Conservation (phyloP, 208 protist genomes). For the Borovskyia barvae region DNA sequence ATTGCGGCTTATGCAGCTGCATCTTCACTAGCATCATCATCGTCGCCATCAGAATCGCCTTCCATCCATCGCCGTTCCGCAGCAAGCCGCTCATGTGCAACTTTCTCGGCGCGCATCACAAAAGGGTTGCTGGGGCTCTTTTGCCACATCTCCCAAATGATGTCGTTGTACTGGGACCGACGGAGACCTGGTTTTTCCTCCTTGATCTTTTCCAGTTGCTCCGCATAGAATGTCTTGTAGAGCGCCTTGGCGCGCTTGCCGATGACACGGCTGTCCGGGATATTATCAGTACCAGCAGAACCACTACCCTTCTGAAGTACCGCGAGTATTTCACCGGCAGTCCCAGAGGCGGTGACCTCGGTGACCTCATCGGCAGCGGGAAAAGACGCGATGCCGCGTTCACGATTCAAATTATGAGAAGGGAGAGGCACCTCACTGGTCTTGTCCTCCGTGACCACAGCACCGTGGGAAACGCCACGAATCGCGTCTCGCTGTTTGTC, state of each 20-base stretch:
- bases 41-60: constrained; percentile 41
- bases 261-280: constrained; percentile 78
- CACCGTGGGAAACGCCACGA: constrained; percentile 23
- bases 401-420: constrained; percentile 49
- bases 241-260: constrained; percentile 77
- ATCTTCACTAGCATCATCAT: too few relatives aligned
- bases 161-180: constrained; percentile 86
- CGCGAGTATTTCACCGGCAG: constrained; percentile 35
- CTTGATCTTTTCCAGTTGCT: constrained; percentile 59
- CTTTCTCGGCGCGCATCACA: constrained; percentile 74
- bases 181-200: constrained; percentile 75
- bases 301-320: constrained; percentile 31
- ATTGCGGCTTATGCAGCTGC: too few relatives aligned
- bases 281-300: constrained; percentile 3
- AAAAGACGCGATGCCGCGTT: constrained; percentile 14
- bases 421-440: constrained; percentile 28
- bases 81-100: constrained; percentile 56
- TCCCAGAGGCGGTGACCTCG: constrained; percentile 45
- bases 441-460: constrained; percentile 17
- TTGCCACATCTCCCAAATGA: constrained; percentile 89
- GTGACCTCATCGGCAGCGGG: constrained; percentile 12
- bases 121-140: constrained; percentile 82
- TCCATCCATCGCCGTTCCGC: constrained; percentile 80
- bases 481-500: constrained; percentile 61
- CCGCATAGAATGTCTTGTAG: constrained; percentile 83